Base-by-base conservation (phyloP, 106 monocot species). In the Allium fistulosum region DNA sequence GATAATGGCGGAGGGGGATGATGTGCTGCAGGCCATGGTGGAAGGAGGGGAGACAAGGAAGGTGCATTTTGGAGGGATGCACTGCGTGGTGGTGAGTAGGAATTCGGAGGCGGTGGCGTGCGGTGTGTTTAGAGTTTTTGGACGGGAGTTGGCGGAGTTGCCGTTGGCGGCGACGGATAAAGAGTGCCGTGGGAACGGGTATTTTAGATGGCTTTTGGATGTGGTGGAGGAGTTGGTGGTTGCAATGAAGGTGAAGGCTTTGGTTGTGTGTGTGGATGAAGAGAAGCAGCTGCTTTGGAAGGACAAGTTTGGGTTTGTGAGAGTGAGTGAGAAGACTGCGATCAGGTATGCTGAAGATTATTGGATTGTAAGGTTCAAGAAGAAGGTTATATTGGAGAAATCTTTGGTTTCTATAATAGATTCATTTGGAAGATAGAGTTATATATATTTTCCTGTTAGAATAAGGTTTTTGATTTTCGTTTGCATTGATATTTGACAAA, bases 61-160 rank as follows among this genome's bases (percentile, higher is more conserved):
- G 47, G 66, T 73, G 17, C 71, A 68, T 67, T 86, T 81, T 78
- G 73, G 51, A 17, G 85, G 83, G 69, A 77, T 82, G 76, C 75
- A 80, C 58, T 37, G 37, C 37, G 37, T 37, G 37, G 37, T 37
- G 73, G 71, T 37, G 49, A 62, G 72, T 56, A 76, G 28, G 62
- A 92, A 84, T 45, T 82, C 79, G 15, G 66, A 68, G n/a, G 73
- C 85, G 62, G 78, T 82, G 17, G 84, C 77, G 58, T 82, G 76
- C 68, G 91, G 74, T 17, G 58, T 82, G 49, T 37, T 92, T 37
- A 81, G 87, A 65, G 74, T 92, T 63, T 82, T 82, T 80, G 84
- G 85, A 48, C 61, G 57, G 9, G 62, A 75, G 49, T 63, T 78
- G 73, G 91, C 87, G 28, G 84, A 92, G 67, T 67, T 92, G 63